Conservation (phyloP, 495 filamentous ascomycete genomes). For the Penicillium macrosclerotiorum region DNA sequence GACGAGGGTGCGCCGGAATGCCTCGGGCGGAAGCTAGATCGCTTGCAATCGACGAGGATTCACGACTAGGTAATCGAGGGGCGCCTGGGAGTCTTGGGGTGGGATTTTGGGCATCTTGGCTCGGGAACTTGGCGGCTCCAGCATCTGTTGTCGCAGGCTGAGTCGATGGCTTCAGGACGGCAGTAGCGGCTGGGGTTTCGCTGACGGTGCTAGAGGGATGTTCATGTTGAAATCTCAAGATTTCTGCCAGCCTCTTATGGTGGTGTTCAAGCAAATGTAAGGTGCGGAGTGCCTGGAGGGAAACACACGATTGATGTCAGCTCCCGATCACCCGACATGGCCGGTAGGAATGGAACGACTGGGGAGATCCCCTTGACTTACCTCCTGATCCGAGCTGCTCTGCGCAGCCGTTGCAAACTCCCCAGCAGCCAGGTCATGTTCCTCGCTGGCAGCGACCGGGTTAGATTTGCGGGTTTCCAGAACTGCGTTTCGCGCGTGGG, state of each 20-base stretch:
- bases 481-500: constrained; percentile 80
- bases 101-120: constrained; percentile 31
- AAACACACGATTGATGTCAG: constrained; percentile 1
- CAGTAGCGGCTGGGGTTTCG: constrained; percentile 11
- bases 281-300: constrained; percentile 69
- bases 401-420: constrained; percentile 83
- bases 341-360: no score
- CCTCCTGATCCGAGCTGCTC: constrained; percentile 72
- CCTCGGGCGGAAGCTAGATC: constrained; percentile 87
- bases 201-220: constrained; percentile 41
- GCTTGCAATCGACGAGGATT: constrained; percentile 84
- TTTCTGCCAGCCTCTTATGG: constrained; percentile 73
- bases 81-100: constrained; percentile 37
- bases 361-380: constrained; percentile 19
- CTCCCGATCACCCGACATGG: no score
- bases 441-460: constrained; percentile 74
- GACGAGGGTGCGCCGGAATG: constrained; percentile 68
- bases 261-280: constrained; percentile 82
- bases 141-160: constrained; percentile 23
- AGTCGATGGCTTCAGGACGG: constrained; percentile 2
- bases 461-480: constrained; percentile 72
- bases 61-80: constrained; percentile 56
- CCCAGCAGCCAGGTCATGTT: constrained; percentile 85
- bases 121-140: constrained; percentile 24
- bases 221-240: constrained; percentile 69